phyloP scores from a whole-genome alignment of 129 eudicot genomes.

The Apium graveolens region DNA sequence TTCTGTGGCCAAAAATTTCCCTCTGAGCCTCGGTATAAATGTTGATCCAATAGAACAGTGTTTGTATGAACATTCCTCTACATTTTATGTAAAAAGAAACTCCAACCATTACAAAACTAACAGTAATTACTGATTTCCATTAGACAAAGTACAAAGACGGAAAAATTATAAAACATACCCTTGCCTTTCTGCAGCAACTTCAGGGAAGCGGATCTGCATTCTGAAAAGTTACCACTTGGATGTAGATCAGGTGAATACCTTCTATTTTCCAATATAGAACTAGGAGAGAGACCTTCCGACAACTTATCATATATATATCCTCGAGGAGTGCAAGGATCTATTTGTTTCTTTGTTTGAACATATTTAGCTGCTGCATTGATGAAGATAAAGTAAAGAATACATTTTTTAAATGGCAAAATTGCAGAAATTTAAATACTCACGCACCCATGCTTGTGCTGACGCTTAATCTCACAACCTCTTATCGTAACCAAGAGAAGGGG shows the following conservation, averaged over 20 bases:
- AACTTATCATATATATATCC: slow-evolving; percentile 45
- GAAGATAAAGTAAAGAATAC: background rate
- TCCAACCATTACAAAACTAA: background rate
- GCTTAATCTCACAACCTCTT: background rate
- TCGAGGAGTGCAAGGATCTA: slow-evolving; percentile 85
- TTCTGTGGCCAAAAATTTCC: slow-evolving; percentile 87
- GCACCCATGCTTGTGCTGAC: background rate
- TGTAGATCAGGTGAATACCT: slow-evolving; percentile 35
- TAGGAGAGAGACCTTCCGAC: slow-evolving; percentile 32
- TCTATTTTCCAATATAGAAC: slow-evolving; percentile 29
- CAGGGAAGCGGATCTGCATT: slow-evolving; percentile 77
- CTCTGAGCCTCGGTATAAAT: slow-evolving; percentile 70
- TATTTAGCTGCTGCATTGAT: slow-evolving; percentile 39
- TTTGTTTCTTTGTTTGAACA: slow-evolving; percentile 27
- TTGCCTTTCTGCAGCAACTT: slow-evolving; percentile 63
- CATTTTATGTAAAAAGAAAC: slow-evolving; percentile 10
- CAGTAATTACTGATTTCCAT: background rate
- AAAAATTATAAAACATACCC: slow-evolving; percentile 32
- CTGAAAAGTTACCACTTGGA: slow-evolving; percentile 86
- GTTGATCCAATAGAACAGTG: slow-evolving; percentile 68
- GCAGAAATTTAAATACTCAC: background rate
- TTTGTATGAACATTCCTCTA: slow-evolving; percentile 56
- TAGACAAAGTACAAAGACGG: background rate
- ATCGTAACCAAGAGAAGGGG: background rate
- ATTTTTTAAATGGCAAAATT: background rate